phyloP scores from a whole-genome alignment of 1,284 basidiomycete genomes.

The Irpex sp. region DNA sequence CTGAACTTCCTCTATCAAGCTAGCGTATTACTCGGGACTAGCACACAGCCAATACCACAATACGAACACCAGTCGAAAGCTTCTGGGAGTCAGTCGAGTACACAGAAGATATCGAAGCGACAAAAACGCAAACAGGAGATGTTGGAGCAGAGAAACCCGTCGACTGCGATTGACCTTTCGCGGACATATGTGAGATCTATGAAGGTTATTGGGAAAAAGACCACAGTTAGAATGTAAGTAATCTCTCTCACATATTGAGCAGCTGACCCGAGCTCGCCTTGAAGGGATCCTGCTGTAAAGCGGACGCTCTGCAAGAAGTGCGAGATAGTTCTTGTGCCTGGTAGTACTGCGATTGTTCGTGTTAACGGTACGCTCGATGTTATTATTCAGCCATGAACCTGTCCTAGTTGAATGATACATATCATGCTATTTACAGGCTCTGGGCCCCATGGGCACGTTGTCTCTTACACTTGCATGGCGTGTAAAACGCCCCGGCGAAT shows the following conservation, averaged over 20 bases:
- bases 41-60: background rate
- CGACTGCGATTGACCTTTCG: constrained; percentile 49
- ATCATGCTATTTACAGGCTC: constrained; percentile 36
- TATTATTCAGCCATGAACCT: background rate
- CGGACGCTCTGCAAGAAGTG: constrained; percentile 73
- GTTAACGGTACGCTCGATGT: constrained; percentile 49
- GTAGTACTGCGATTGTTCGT: constrained; percentile 59
- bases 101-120: background rate
- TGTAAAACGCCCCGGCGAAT: constrained; percentile 55
- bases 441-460: constrained; percentile 44
- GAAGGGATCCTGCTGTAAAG: constrained; percentile 76
- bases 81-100: background rate
- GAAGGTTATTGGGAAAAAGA: constrained; percentile 67
- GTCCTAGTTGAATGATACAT: background rate
- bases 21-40: constrained; percentile 53
- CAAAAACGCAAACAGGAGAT: constrained; percentile 11
- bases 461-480: constrained; percentile 53
- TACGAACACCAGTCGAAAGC: background rate
- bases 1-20: constrained; percentile 85
- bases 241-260: background rate
- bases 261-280: background rate
- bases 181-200: constrained; percentile 62
- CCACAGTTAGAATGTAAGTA: constrained; percentile 70
- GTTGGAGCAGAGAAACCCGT: constrained; percentile 28
- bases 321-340: constrained; percentile 61